Conservation (phyloP, 2,329 filamentous ascomycete species). For the Colletotrichum sp. region DNA sequence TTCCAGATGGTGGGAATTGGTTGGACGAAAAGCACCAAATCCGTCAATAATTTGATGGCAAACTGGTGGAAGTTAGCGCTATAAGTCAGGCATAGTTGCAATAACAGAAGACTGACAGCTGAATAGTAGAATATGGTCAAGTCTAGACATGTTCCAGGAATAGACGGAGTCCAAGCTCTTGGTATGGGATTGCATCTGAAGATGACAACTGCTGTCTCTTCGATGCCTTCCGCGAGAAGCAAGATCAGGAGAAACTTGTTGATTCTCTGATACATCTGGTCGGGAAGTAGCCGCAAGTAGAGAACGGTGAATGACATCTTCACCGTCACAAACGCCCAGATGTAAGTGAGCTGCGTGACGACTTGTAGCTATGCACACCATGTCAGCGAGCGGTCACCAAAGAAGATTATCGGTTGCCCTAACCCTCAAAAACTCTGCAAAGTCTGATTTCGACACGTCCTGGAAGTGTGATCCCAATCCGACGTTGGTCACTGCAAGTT, state of each 20-base stretch:
- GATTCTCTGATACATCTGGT: conserved; percentile 11
- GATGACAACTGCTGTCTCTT: conserved; percentile 18
- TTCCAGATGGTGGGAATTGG: conserved; percentile 42
- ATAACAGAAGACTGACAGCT: neutral
- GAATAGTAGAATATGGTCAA: conserved; percentile 28
- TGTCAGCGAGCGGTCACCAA: neutral
- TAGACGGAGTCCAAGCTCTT: conserved; percentile 19
- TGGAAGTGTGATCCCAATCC: conserved; percentile 20
- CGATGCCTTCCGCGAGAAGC: conserved; percentile 17
- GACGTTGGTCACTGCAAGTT: conserved; percentile 12
- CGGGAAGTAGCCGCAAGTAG: conserved; percentile 20
- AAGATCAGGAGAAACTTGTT: conserved; percentile 19
- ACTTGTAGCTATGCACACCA: conserved; percentile 9
- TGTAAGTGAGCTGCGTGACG: conserved; percentile 20
- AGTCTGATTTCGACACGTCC: conserved; percentile 9
- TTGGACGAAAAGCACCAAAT: conserved; percentile 39
- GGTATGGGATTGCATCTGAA: conserved; percentile 22
- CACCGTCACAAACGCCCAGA: conserved; percentile 22
- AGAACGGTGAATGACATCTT: conserved; percentile 22
- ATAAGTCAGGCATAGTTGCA: neutral
- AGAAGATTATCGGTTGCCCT: neutral
- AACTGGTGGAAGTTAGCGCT: conserved; percentile 22
- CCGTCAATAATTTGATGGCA: conserved; percentile 39
- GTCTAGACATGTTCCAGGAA: conserved; percentile 27
- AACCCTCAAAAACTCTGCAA: conserved; percentile 14